Evolutionary conservation across 441 rosid genomes (phyloP).

Genomic region (Bocquillonia castaneifolia): DNA sequence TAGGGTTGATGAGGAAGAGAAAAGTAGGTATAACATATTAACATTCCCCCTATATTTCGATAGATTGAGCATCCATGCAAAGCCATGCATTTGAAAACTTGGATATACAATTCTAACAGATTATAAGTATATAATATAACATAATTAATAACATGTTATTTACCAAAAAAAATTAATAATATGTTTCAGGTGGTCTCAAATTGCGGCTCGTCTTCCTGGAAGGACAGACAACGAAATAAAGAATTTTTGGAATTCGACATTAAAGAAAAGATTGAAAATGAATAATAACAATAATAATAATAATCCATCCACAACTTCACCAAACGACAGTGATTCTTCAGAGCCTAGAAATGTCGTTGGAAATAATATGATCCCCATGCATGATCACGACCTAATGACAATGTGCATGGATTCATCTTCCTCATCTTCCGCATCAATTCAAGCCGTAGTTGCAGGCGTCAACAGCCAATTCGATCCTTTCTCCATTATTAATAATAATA

Average conservation of each 20-base stretch:
- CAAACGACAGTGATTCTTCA: conserved; percentile 47
- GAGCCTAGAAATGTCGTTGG: conserved; percentile 42
- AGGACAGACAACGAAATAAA: conserved; percentile 93
- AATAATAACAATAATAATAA: conserved; percentile 32
- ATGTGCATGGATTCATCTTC: conserved; percentile 48
- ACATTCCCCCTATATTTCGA: neutral
- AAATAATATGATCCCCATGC: conserved; percentile 34
- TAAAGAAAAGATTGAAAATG: conserved; percentile 66
- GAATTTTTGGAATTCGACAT: conserved; percentile 92
- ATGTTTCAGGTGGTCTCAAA: conserved; percentile 83
- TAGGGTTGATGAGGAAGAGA: neutral
- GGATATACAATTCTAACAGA: neutral
- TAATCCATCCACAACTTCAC: conserved; percentile 41
- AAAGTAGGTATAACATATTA: neutral
- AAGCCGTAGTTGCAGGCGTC: conserved; percentile 23
- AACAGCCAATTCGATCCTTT: conserved; percentile 34
- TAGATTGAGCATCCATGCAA: conserved; percentile 8
- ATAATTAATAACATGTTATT: neutral
- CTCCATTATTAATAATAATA: conserved; percentile 25
- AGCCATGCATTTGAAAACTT: conserved; percentile 14
- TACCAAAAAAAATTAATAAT: neutral
- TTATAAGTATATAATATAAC: too few species aligned
- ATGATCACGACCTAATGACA: conserved; percentile 35
- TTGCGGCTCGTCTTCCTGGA: conserved; percentile 87
- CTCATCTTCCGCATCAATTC: conserved; percentile 33